Evolutionary conservation across 116 monocot species (phyloP), one percentile per base, ranked within the genome.

Genomic region (Zostera marina): DNA sequence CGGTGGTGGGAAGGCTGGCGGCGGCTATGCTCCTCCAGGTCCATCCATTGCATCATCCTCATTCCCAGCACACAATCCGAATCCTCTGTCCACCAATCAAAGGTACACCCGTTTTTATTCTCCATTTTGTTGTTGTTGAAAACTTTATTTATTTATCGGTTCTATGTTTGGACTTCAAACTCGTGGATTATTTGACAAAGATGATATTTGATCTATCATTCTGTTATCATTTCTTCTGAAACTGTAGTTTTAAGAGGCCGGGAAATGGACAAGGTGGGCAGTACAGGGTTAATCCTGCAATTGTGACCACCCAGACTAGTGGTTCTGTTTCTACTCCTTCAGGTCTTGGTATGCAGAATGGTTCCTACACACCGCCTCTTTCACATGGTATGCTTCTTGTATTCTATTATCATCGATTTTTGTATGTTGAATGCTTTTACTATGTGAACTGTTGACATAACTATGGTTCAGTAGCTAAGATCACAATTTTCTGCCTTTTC

Each of bases 241-340:
- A 68, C 40, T 62, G 8, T 62, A 94, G 94, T 62, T 69, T 74
- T 56, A 84, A 78, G 75, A 84, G 80, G 42, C 49, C 84, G 15
- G 77, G 77, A 41, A 77, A 77, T 75, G 94, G 69, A 62, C 88
- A 84, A 64, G 82, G 79, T 14, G 76, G 61, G 13, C 80, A 83
- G 42, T 62, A 65, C 40, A 82, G 82, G 62, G 56, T 64, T 47
- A 81, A 53, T 54, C 8, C 40, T 20, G 9, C 8, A 42, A 60
- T 59, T 1, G 43, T 49, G 17, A 15, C 66, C 47, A 62, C 63
- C 9, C 76, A 71, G 24, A 40, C n/a, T 21, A 62, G 17, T 54
- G 21, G n/a, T 9, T 15, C 22, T 38, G 11, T 43, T 1, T 13
- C 44, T 20, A 12, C 69, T 0, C 25, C 55, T 47, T 41, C 59